A percentile compares a stretch with the other conserved stretches of the same genome.
phyloP scores from a whole-genome alignment of 202 grass and related monocot genomes.

The Panicum hallii region DNA sequence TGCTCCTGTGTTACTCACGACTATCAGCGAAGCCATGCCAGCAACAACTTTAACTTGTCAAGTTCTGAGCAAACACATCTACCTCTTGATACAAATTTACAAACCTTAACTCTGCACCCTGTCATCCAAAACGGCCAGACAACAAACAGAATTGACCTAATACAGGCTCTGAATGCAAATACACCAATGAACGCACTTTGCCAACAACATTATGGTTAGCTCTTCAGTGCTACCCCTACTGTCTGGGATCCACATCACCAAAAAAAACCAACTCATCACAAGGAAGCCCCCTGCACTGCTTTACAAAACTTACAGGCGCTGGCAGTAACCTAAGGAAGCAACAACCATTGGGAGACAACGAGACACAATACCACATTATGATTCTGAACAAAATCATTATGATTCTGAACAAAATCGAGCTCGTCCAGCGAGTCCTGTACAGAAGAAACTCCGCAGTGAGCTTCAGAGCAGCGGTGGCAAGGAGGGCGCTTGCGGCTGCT shows the following conservation, averaged over 20 bases:
- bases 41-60: background rate
- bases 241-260: background rate
- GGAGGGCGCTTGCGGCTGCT: background rate
- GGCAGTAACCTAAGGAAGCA: background rate
- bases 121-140: background rate
- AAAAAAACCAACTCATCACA: background rate
- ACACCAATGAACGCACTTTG: background rate
- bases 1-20: too few species aligned
- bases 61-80: too few species aligned
- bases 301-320: conserved; percentile 16
- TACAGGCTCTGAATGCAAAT: background rate
- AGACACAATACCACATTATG: background rate
- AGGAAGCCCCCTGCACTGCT: background rate
- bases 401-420: background rate
- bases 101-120: background rate
- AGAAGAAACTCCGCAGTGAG: background rate
- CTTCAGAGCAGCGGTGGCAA: background rate
- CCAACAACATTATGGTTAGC: too few species aligned
- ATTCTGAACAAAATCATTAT: conserved; percentile 7
- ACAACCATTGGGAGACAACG: background rate
- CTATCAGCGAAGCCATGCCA: background rate
- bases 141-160: background rate
- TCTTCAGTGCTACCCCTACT: background rate
- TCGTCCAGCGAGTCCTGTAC: background rate
- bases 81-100: background rate